A percentile compares a stretch with the other conserved stretches of the same genome.
phyloP scores from a whole-genome alignment of 1,139 yeast species.

The Diutina pseudorugosa region DNA sequence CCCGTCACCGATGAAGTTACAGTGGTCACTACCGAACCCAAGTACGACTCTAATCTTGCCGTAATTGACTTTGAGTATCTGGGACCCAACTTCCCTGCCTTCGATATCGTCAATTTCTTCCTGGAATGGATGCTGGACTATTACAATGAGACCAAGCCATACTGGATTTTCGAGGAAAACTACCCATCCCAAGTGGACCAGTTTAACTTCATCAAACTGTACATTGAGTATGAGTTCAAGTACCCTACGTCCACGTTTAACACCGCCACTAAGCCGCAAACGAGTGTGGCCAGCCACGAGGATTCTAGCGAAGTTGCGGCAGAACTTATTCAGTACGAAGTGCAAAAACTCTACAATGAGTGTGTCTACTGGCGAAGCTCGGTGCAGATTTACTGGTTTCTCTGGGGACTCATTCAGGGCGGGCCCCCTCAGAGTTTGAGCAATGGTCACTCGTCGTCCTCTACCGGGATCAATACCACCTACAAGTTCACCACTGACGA shows the following conservation, averaged over 20 bases:
- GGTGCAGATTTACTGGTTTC: conserved; percentile 70
- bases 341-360: conserved; percentile 48
- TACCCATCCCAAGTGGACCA: conserved; percentile 64
- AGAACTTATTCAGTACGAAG: conserved; percentile 36
- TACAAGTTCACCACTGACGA: conserved; percentile 27
- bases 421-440: conserved; percentile 23
- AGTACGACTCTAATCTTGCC: conserved; percentile 59
- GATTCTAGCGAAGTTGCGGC: conserved; percentile 12
- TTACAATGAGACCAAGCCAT: conserved; percentile 52
- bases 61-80: conserved; percentile 96
- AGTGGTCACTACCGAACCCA: conserved; percentile 17
- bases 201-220: conserved; percentile 60
- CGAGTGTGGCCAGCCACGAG: conserved; percentile 7
- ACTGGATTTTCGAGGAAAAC: conserved; percentile 38
- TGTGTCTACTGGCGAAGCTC: conserved; percentile 71
- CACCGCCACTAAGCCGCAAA: conserved; percentile 8
- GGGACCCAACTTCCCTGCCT: conserved; percentile 87
- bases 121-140: conserved; percentile 97
- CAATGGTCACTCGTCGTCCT: conserved; percentile 11
- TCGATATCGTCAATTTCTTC: conserved; percentile 79
- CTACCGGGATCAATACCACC: conserved; percentile 24
- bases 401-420: conserved; percentile 86
- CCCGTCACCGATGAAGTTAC: conserved; percentile 23
- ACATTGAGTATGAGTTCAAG: conserved; percentile 44
- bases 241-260: conserved; percentile 24